Evolutionary conservation across 2,329 filamentous ascomycete species (phyloP).

Genomic region (Aspergillus viridinutans): DNA sequence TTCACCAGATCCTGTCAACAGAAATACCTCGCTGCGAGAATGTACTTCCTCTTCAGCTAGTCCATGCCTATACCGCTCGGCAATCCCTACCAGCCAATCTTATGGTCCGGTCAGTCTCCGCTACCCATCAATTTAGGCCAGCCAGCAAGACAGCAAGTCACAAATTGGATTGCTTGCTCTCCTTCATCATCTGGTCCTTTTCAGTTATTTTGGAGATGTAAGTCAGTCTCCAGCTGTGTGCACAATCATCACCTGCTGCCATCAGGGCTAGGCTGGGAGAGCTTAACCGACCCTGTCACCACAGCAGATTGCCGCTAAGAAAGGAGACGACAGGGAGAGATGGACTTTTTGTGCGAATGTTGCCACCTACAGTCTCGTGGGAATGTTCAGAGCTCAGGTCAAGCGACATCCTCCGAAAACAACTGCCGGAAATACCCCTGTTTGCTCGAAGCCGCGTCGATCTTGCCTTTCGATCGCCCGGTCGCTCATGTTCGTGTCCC

Average conservation of each 20-base stretch:
- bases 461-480: not conserved
- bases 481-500: not conserved
- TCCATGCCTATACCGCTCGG: slow-evolving; percentile 8
- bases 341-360: not conserved
- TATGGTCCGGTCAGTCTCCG: slow-evolving; percentile 6
- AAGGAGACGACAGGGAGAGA: not conserved
- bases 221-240: not conserved
- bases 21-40: not conserved
- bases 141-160: not conserved
- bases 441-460: not conserved
- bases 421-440: not conserved
- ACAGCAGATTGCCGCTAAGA: not conserved
- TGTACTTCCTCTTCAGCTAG: not conserved
- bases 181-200: not conserved
- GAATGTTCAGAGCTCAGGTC: not conserved
- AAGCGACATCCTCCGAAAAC: not conserved
- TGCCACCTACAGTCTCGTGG: not conserved
- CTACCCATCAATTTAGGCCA: not conserved
- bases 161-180: not conserved
- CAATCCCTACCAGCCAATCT: slow-evolving; percentile 15
- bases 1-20: not conserved
- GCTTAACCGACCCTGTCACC: not conserved
- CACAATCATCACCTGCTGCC: not conserved
- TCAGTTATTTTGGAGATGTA: not conserved
- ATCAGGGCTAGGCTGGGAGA: not conserved